Percentiles rank a stretch among this genome's conserved stretches.
Conservation (phyloP, 2,329 filamentous ascomycete genomes). For the Calonectria hawksworthii region DNA sequence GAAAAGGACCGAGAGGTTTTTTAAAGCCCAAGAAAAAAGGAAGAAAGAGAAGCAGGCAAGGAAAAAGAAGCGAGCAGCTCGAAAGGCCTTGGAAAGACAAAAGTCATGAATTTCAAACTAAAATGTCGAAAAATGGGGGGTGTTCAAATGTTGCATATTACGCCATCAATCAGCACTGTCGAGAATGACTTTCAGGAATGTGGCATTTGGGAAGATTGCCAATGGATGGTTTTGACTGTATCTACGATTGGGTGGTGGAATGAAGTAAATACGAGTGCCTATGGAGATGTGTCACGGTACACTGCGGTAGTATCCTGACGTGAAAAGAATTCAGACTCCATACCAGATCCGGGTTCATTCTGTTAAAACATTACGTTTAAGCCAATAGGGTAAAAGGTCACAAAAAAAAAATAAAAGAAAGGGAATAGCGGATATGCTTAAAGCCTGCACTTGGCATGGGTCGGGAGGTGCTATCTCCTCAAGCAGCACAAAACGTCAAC, state of each 20-base stretch:
- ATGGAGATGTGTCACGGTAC: not conserved
- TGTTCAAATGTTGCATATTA: not conserved
- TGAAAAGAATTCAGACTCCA: not conserved
- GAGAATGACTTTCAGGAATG: not conserved
- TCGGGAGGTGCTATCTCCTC: not conserved
- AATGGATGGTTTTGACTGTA: not conserved
- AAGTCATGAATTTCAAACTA: not conserved
- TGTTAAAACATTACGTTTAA: not conserved
- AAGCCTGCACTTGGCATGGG: not conserved
- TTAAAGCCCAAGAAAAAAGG: not conserved
- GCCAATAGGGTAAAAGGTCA: not conserved
- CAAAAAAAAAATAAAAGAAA: not conserved
- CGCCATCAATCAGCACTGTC: not conserved
- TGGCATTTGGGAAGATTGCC: not conserved
- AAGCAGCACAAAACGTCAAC: not conserved
- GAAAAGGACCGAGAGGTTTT: not conserved
- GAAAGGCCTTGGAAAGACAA: no score
- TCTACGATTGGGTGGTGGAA: not conserved
- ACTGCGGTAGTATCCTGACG: not conserved
- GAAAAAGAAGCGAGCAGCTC: not conserved
- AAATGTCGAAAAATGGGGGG: not conserved
- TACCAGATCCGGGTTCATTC: not conserved
- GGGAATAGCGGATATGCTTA: not conserved
- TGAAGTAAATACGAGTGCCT: not conserved
- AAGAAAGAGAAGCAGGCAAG: not conserved